Evolutionary conservation across 2,329 filamentous ascomycete species (phyloP).

Genomic region (Fusarium metavorans): DNA sequence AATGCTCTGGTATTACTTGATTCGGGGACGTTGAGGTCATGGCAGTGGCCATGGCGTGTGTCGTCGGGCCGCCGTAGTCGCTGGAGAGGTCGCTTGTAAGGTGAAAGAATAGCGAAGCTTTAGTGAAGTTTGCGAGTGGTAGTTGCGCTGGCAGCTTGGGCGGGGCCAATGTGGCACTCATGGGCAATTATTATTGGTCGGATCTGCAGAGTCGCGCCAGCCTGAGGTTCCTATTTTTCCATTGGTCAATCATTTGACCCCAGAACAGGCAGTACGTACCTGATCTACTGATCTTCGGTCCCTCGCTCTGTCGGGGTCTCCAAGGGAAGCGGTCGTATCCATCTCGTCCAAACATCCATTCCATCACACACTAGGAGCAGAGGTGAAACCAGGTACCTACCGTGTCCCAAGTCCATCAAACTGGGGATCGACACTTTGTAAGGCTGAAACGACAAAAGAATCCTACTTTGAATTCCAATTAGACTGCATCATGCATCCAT

Average conservation of each 20-base stretch:
- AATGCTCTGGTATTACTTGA: neutral
- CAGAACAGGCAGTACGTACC: neutral
- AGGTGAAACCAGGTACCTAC: neutral
- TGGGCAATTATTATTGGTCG: constrained; percentile 6
- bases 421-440: neutral
- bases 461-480: neutral
- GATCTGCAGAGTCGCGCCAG: neutral
- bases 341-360: neutral
- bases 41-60: neutral
- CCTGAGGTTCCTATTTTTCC: neutral
- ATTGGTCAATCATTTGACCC: constrained; percentile 5
- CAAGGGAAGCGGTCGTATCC: neutral
- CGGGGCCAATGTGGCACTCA: neutral
- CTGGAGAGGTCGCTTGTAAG: constrained; percentile 9
- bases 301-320: neutral
- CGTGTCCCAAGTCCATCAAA: neutral
- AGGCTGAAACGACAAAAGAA: neutral
- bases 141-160: constrained; percentile 7
- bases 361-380: neutral
- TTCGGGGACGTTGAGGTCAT: constrained; percentile 23
- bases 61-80: constrained; percentile 8
- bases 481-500: neutral
- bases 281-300: neutral
- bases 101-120: constrained; percentile 23
- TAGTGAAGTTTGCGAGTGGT: constrained; percentile 10